Evolutionary conservation across 2,329 filamentous ascomycete genomes (phyloP).

Genomic region (Sarocladium oryzae): DNA sequence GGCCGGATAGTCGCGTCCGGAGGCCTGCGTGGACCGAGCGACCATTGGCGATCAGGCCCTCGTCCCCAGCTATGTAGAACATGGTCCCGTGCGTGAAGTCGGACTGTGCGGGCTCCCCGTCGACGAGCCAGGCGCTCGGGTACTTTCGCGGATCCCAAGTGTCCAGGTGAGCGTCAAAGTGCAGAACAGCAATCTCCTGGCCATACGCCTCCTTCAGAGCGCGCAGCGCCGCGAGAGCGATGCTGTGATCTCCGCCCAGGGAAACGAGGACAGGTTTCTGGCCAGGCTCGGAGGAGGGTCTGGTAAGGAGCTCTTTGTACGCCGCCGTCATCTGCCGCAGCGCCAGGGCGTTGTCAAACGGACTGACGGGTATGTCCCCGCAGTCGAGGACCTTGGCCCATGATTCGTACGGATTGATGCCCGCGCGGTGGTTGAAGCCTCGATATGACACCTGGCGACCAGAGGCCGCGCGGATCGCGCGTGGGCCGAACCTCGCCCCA

Average conservation of each 20-base stretch:
- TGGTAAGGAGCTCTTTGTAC: slow-evolving; percentile 67
- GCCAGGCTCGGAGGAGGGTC: too few species aligned
- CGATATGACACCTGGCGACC: slow-evolving; percentile 73
- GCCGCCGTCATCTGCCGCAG: slow-evolving; percentile 78
- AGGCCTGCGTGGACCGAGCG: slow-evolving; percentile 75
- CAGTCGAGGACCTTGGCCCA: slow-evolving; percentile 79
- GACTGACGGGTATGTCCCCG: slow-evolving; percentile 81
- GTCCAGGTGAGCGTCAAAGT: slow-evolving; percentile 73
- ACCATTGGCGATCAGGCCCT: slow-evolving; percentile 68
- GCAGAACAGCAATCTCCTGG: slow-evolving; percentile 59
- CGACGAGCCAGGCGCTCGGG: slow-evolving; percentile 63
- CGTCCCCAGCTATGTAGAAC: slow-evolving; percentile 76
- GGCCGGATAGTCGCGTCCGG: slow-evolving; percentile 63
- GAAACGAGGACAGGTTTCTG: slow-evolving; percentile 54
- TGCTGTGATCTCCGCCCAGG: slow-evolving; percentile 66
- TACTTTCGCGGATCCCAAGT: slow-evolving; percentile 83
- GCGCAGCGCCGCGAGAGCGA: slow-evolving; percentile 63
- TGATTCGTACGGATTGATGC: slow-evolving; percentile 75
- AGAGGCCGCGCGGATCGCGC: slow-evolving; percentile 79
- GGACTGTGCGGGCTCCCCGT: too few species aligned
- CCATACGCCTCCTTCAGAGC: slow-evolving; percentile 58
- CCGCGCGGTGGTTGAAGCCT: slow-evolving; percentile 72
- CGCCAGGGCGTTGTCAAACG: slow-evolving; percentile 79
- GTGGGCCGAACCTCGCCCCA: slow-evolving; percentile 75
- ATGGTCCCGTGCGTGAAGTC: slow-evolving; percentile 76